A percentile compares a stretch with the other conserved stretches of the same genome.
These are phyloP conservation scores for Leptographium wingfieldii DNA, from an alignment of 2,329 filamentous ascomycete genomes.

Conservation along the genomic window DNA sequence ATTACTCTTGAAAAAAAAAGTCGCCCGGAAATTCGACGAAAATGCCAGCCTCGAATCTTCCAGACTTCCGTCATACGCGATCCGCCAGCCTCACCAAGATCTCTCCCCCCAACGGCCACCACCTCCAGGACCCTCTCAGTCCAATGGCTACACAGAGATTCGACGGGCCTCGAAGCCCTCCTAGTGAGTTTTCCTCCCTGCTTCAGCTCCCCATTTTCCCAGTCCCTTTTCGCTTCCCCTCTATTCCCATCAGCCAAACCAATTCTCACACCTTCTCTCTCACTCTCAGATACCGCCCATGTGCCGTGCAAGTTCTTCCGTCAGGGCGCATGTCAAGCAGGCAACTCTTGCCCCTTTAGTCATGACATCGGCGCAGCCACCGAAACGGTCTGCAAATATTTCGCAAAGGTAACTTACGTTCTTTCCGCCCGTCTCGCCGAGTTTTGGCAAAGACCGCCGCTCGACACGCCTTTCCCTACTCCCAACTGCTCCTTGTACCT, in stretches of 20 bases:
- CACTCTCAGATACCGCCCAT: slow-evolving; percentile 68
- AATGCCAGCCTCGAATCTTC: slow-evolving; percentile 17
- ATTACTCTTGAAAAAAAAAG: slow-evolving; percentile 1
- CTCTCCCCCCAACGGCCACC: slow-evolving; percentile 16
- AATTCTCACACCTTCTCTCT: not conserved
- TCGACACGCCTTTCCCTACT: not conserved
- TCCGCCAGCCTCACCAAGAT: slow-evolving; percentile 44
- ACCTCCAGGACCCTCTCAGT: slow-evolving; percentile 19
- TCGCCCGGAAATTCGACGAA: slow-evolving; percentile 2
- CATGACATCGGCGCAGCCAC: slow-evolving; percentile 78
- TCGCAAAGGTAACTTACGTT: slow-evolving; percentile 64
- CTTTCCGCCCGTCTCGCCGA: not conserved
- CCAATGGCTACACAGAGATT: slow-evolving; percentile 31
- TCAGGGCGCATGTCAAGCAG: slow-evolving; percentile 90
- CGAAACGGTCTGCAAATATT: slow-evolving; percentile 96
- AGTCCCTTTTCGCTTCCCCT: not conserved
- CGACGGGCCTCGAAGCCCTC: slow-evolving; percentile 50
- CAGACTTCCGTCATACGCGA: slow-evolving; percentile 33
- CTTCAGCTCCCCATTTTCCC: not conserved
- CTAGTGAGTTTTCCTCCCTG: slow-evolving; percentile 34
- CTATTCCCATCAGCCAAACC: not conserved
- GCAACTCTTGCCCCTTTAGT: slow-evolving; percentile 89
- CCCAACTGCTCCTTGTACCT: not conserved
- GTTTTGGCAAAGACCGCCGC: not conserved
- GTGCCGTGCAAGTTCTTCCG: slow-evolving; percentile 99